A percentile compares a stretch with the other conserved stretches of the same genome.
Conservation (phyloP, 306 rosid genomes). For the Malus asiatica region DNA sequence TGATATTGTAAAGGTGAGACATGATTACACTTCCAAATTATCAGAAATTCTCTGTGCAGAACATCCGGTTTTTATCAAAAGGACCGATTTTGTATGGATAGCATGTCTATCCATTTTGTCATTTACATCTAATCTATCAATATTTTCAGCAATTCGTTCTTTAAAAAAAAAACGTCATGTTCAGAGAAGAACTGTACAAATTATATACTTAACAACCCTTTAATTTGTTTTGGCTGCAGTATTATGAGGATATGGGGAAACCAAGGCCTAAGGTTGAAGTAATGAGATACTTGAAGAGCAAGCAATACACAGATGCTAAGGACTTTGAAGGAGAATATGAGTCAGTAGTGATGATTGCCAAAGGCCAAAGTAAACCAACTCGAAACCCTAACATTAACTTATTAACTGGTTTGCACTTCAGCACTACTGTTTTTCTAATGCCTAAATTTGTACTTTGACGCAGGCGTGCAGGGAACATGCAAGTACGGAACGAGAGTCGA, state of each 20-base stretch:
- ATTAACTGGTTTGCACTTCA: not conserved
- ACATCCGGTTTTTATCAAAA: not conserved
- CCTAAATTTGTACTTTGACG: not conserved
- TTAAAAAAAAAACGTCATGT: not conserved
- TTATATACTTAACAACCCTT: not conserved
- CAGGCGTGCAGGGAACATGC: slow-evolving; percentile 97
- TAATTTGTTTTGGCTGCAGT: slow-evolving; percentile 30
- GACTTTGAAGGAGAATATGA: slow-evolving; percentile 69
- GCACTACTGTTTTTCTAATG: not conserved
- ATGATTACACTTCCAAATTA: not conserved
- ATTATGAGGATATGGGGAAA: slow-evolving; percentile 79
- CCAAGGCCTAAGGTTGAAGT: slow-evolving; percentile 84
- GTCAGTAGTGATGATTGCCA: slow-evolving; percentile 93
- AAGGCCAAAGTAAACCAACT: slow-evolving; percentile 75
- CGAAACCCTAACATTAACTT: not conserved
- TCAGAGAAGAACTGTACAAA: not conserved
- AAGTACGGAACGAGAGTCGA: slow-evolving; percentile 96
- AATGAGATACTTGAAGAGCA: slow-evolving; percentile 58
- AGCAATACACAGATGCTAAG: slow-evolving; percentile 70
- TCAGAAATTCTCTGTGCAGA: no score
- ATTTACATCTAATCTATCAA: not conserved
- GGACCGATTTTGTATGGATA: not conserved
- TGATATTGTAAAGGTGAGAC: slow-evolving; percentile 76
- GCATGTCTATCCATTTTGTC: not conserved
- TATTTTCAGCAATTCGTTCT: not conserved